Evolutionary conservation across 352 stramenopile species (phyloP), one percentile per base, ranked within the genome.

Genomic region (Pythium scleroteichum): DNA sequence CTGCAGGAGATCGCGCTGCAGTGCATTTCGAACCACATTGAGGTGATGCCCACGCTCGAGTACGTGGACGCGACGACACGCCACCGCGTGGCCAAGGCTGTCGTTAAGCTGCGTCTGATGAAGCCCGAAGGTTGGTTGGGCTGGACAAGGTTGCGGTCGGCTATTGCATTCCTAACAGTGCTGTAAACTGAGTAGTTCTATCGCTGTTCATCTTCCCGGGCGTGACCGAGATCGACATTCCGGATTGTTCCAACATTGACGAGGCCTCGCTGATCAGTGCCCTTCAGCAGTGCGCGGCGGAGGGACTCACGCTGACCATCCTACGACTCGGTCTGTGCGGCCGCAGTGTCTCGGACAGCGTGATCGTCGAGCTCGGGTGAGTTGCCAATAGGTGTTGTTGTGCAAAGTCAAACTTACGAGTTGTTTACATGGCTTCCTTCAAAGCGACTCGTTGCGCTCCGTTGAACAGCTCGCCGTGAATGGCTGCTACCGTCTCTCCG

Each of bases 201-300:
- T 72, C 82, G 51, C 66, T 94, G 35, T 94, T 94, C 62, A 77
- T 94, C 47, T 94, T 88, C 62, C 79, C 85, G 17, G 85, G 85
- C 17, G 85, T 92, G 24, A 86, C 68, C 0, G 85, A 90, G 63
- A 92, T 94, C 53, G 85, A 94, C 46, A 77, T 94, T 39, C 80
- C 85, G 0, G 85, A 94, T 49, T 94, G 85, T 60, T 94, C 85
- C 10, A 87, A 73, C 26, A 86, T 94, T 49, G 85, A 94, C 56
- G 85, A 94, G 62, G 42, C 71, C 2, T 80, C 82, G 14, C 68
- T 94, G 20, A 42, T 92, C 6, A 59, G 46, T 2, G 72, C 76
- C 10, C 48, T 94, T 9, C 87, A 88, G 55, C 54, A 77, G 29
- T 88, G 76, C 49, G 55, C 78, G 3, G 66, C 59, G 1, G 62